Conservation (phyloP, 768 basidiomycete species). For the Pleurotus sapidus region DNA sequence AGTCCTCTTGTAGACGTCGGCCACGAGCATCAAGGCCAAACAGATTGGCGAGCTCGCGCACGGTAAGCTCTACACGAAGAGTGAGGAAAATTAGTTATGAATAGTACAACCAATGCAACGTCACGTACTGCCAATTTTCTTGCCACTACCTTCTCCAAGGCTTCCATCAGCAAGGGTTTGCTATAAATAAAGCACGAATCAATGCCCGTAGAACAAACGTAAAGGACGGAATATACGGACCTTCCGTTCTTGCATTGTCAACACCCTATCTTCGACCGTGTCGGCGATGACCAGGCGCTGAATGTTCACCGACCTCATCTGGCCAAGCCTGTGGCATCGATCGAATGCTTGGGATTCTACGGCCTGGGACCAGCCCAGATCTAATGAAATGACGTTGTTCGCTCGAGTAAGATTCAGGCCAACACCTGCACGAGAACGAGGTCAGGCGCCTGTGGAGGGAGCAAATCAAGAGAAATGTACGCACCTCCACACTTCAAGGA, state of each 20-base stretch:
- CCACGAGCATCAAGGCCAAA: not conserved
- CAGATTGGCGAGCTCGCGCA: not conserved
- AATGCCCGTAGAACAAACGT: not conserved
- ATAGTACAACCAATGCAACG: not conserved
- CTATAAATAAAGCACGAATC: constrained; percentile 16
- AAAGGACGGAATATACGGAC: constrained; percentile 20
- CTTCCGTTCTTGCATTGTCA: constrained; percentile 62
- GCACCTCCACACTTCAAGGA: constrained; percentile 61
- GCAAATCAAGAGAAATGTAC: constrained; percentile 19
- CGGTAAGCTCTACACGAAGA: not conserved
- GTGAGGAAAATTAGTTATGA: not conserved
- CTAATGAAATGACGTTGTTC: constrained; percentile 61
- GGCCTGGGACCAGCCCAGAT: constrained; percentile 64
- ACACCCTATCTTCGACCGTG: constrained; percentile 71
- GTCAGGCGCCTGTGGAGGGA: not conserved
- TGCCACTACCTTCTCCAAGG: constrained; percentile 58
- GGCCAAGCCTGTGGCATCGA: constrained; percentile 58
- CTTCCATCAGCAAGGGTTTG: constrained; percentile 58
- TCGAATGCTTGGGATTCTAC: constrained; percentile 63
- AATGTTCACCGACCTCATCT: constrained; percentile 46
- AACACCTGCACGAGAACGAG: constrained; percentile 25
- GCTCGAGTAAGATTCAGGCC: constrained; percentile 62
- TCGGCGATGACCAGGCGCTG: constrained; percentile 55
- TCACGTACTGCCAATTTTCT: constrained; percentile 53
- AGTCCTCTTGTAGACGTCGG: not conserved